Conservation (phyloP, 805 yeast species). For the Candida dendrica region DNA sequence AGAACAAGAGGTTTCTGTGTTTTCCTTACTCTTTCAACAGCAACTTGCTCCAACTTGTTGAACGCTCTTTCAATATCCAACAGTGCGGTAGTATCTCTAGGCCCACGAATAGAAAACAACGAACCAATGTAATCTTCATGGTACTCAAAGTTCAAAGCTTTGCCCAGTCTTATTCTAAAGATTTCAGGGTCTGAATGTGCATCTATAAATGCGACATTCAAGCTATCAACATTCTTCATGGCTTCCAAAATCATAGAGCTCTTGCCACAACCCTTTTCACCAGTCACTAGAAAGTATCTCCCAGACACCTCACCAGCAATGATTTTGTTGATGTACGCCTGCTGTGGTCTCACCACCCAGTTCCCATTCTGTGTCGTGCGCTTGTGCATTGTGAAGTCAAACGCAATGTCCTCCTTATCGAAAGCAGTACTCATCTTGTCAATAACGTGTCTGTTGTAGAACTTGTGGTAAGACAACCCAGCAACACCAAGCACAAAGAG, state of each 20-base stretch:
- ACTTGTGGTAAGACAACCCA: constrained; percentile 62
- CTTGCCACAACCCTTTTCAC: constrained; percentile 86
- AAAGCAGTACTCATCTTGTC: constrained; percentile 62
- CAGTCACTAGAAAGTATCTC: constrained; percentile 63
- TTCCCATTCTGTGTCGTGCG: constrained; percentile 32
- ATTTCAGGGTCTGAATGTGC: constrained; percentile 86
- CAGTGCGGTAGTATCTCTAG: constrained; percentile 76
- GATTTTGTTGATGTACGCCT: constrained; percentile 53
- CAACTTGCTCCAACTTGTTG: constrained; percentile 66
- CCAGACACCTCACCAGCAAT: constrained; percentile 60
- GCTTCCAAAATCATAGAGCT: constrained; percentile 69
- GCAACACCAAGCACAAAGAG: constrained; percentile 62
- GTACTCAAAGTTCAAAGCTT: constrained; percentile 64
- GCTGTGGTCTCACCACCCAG: constrained; percentile 73
- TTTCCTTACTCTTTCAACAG: constrained; percentile 38
- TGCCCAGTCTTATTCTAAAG: constrained; percentile 68
- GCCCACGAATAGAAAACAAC: constrained; percentile 72
- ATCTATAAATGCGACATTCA: constrained; percentile 63
- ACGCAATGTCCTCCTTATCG: constrained; percentile 58
- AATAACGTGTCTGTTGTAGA: constrained; percentile 52
- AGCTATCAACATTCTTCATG: constrained; percentile 54
- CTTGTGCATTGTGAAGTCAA: constrained; percentile 48
- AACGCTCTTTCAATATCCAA: constrained; percentile 81
- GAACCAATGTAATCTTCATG: constrained; percentile 82
- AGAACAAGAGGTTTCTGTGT: constrained; percentile 53